Conservation (phyloP, 306 rosid genomes). For the Quillaja saponaria region DNA sequence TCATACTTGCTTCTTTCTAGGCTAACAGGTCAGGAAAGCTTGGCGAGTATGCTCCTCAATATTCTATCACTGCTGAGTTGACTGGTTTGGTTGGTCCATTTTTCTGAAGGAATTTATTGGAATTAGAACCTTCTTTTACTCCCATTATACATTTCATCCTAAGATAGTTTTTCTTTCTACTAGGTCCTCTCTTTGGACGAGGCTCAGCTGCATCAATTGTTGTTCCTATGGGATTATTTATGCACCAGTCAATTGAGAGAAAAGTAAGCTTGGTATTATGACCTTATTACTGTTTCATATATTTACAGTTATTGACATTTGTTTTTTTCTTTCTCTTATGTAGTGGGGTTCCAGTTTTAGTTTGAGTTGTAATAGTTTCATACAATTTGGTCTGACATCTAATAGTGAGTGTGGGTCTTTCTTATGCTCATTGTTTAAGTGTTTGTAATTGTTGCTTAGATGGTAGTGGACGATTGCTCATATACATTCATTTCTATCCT, state of each 20-base stretch:
- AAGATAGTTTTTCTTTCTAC: conserved; percentile 24
- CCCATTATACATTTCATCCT: conserved; percentile 17
- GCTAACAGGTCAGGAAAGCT: conserved; percentile 76
- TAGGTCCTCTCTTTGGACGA: conserved; percentile 75
- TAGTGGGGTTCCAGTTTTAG: no score
- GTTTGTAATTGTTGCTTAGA: no score
- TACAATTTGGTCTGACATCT: no score
- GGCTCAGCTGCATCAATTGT: conserved; percentile 74
- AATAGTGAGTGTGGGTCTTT: no score
- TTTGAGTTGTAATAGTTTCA: no score
- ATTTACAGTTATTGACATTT: not conserved
- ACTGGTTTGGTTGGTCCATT: conserved; percentile 68
- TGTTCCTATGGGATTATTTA: conserved; percentile 70
- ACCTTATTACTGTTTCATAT: conserved; percentile 11
- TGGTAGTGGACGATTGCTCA: no score
- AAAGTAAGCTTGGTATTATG: conserved; percentile 52
- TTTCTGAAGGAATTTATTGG: conserved; percentile 20
- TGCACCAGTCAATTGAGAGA: conserved; percentile 70
- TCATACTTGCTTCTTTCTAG: conserved; percentile 42
- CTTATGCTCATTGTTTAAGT: no score
- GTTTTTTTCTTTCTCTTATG: no score
- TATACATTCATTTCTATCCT: no score
- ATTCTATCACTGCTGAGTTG: conserved; percentile 72
- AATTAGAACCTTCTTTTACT: conserved; percentile 6
- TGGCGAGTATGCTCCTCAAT: conserved; percentile 65